These are phyloP conservation scores for Celoporthe dispersa DNA, from an alignment of 2,329 filamentous ascomycete species.

Conservation along the genomic window DNA sequence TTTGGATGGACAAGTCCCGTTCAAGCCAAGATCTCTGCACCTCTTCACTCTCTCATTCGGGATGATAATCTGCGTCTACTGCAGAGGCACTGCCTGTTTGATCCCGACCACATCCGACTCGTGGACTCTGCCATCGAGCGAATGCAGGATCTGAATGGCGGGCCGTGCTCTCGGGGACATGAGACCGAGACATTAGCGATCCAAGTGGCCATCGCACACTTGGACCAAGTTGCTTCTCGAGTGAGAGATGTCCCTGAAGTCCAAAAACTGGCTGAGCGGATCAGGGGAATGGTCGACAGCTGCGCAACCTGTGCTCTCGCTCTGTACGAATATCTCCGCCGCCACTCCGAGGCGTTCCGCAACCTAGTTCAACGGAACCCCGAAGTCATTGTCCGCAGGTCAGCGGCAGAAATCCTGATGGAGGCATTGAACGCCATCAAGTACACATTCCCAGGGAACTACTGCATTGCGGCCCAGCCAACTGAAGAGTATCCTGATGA, in stretches of 20 bases:
- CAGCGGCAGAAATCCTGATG: conserved; percentile 56
- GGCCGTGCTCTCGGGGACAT: conserved; percentile 55
- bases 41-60: conserved; percentile 63
- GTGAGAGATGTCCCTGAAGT: conserved; percentile 71
- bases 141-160: conserved; percentile 53
- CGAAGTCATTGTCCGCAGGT: conserved; percentile 58
- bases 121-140: conserved; percentile 65
- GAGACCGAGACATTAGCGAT: conserved; percentile 55
- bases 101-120: conserved; percentile 71
- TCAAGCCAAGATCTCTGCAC: conserved; percentile 49
- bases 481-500: conserved; percentile 39
- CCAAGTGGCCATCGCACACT: conserved; percentile 62
- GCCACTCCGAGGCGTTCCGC: conserved; percentile 61
- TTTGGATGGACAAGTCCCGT: conserved; percentile 45
- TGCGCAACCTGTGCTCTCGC: conserved; percentile 61
- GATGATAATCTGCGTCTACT: conserved; percentile 75
- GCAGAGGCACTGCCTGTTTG: conserved; percentile 78
- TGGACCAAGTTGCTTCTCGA: conserved; percentile 77
- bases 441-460: conserved; percentile 49
- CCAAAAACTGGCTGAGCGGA: conserved; percentile 46
- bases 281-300: conserved; percentile 53
- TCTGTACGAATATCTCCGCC: conserved; percentile 64
- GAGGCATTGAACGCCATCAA: conserved; percentile 58
- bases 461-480: conserved; percentile 40
- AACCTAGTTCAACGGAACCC: conserved; percentile 67